Evolutionary conservation across 2,329 filamentous ascomycete genomes (phyloP), one percentile per base, ranked within the genome.

Genomic region (Alternaria sp.): DNA sequence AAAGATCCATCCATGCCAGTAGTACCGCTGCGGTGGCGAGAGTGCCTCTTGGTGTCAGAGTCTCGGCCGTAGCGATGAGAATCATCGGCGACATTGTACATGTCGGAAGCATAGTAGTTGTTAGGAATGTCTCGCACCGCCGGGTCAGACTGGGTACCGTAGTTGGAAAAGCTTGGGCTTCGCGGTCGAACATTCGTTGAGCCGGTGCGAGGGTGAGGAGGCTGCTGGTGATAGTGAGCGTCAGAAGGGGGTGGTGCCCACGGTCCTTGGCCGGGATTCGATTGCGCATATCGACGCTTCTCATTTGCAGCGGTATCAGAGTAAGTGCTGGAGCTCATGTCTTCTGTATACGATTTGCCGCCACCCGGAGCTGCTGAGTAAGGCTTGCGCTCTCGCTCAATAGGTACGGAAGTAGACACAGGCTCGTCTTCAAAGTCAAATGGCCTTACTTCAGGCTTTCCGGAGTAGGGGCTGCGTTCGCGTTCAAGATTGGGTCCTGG

Each of bases 311-410:
- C 61, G 26, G 62, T 45, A 21, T 77, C 74, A 4, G 70, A 63
- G 14, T 72, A 60, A n/a, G 67, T 40, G 49, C 67, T 69, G n/a
- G 64, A 60, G 26, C 56, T 69, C 34, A 60, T 63, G 5, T 69
- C 65, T 24, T 77, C 72, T 1, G 82, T 80, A 58, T 87, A 84
- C 3, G 80, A 72, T 71, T 87, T 89, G 7, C 86, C 87, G 26
- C 77, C 80, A 9, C 86, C 86, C 14, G 86, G 85, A 24, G 84
- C 83, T 1, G 83, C 84, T 26, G 77, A 79, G 67, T 90, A 90
- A 0, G 88, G 88, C 60, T 90, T 86, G 36, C 88, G 80, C 67
- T 90, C 85, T 5, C 88, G 84, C 69, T 90, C 88, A 45, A 90
- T 84, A 1, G 85, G 85, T 1, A 82, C 78, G 0, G 80, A 71